A percentile compares a stretch with the other conserved stretches of the same genome.
Evolutionary conservation across 805 yeast species (phyloP).

Genomic region (Starmerella sp.): DNA sequence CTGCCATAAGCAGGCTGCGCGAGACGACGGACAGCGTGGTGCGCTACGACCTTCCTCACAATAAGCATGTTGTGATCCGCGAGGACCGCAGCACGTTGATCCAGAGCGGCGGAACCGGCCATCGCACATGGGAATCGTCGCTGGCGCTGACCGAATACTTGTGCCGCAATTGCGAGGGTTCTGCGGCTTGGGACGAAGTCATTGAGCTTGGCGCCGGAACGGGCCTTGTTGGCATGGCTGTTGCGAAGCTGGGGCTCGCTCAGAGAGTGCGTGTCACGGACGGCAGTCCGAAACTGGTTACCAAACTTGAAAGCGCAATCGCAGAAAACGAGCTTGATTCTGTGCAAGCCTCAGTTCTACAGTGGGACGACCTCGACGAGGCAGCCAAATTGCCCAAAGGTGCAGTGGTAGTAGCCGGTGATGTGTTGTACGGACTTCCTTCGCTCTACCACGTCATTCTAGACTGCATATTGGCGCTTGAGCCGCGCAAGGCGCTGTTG

Average conservation of each 20-base stretch:
- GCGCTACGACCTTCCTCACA: slow-evolving; percentile 6
- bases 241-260: slow-evolving; percentile 5
- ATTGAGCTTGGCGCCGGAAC: slow-evolving; percentile 20
- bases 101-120: slow-evolving; percentile 17
- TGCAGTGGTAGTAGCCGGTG: slow-evolving; percentile 14
- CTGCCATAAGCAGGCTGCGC: neutral
- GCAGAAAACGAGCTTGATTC: neutral
- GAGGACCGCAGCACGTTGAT: slow-evolving; percentile 15
- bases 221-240: slow-evolving; percentile 17
- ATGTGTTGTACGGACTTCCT: slow-evolving; percentile 15
- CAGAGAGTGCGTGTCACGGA: slow-evolving; percentile 10
- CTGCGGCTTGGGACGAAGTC: neutral
- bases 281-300: slow-evolving; percentile 10
- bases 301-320: neutral
- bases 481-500: slow-evolving; percentile 4
- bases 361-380: slow-evolving; percentile 12
- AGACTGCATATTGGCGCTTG: slow-evolving; percentile 1
- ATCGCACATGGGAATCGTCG: slow-evolving; percentile 21
- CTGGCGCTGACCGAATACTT: slow-evolving; percentile 15
- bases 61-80: neutral
- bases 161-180: neutral
- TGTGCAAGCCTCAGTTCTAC: slow-evolving; percentile 3
- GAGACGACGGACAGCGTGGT: neutral
- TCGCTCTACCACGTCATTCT: slow-evolving; percentile 5
- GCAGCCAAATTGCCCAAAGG: slow-evolving; percentile 8